These are phyloP conservation scores for Artemisia princeps DNA, from an alignment of 140 eudicot species.

Conservation along the genomic window DNA sequence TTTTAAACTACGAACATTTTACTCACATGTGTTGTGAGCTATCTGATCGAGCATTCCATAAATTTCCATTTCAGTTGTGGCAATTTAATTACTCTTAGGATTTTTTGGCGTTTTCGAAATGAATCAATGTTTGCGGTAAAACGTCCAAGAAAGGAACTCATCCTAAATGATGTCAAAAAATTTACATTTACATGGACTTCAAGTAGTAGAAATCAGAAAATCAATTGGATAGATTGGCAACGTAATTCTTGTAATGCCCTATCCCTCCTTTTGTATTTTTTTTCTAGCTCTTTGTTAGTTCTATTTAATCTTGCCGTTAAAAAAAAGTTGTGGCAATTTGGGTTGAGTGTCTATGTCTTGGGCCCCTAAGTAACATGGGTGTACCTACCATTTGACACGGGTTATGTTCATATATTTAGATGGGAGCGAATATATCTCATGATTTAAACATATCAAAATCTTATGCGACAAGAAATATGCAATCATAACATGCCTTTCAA, in stretches of 20 bases:
- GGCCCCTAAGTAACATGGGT: conserved; percentile 27
- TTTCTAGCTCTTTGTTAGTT: too few relatives aligned
- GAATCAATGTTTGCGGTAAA: too few relatives aligned
- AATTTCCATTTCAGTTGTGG: background rate
- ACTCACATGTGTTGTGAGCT: background rate
- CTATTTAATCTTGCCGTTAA: too few relatives aligned
- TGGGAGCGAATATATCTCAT: conserved; percentile 4
- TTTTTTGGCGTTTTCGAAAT: too few relatives aligned
- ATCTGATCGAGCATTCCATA: conserved; percentile 10
- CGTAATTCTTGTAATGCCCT: too few relatives aligned
- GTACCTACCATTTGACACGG: conserved; percentile 21
- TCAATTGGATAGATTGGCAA: too few relatives aligned
- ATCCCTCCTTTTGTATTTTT: too few relatives aligned
- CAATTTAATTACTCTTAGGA: background rate
- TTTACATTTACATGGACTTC: too few relatives aligned
- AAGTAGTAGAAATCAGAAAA: too few relatives aligned
- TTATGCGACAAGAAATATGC: conserved; percentile 22
- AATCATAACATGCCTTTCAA: background rate
- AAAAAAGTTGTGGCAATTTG: background rate
- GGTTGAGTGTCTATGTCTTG: conserved; percentile 10
- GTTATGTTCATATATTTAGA: conserved; percentile 25
- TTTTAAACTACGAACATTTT: background rate
- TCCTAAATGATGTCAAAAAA: too few relatives aligned
- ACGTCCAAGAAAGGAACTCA: too few relatives aligned
- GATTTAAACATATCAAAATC: conserved; percentile 10